A percentile compares a stretch with the other conserved stretches of the same genome.
phyloP scores from a whole-genome alignment of 2,329 filamentous ascomycete species.

The Talaromyces amestolkiae region DNA sequence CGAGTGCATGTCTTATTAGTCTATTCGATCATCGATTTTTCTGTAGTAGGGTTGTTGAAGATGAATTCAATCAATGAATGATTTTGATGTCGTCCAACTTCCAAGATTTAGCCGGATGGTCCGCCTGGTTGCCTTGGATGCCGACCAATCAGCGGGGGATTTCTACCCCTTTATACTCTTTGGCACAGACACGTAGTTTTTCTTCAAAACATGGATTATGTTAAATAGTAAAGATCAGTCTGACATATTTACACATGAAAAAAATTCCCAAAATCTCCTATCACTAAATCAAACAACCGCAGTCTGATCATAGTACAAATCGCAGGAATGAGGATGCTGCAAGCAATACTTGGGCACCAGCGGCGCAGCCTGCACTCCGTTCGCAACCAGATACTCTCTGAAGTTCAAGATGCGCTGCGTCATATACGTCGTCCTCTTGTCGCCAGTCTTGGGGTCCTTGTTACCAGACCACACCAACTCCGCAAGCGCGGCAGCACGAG shows the following conservation, averaged over 20 bases:
- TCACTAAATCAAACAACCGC: not conserved
- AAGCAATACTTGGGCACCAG: conserved; percentile 59
- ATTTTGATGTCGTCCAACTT: not conserved
- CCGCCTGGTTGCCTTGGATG: not conserved
- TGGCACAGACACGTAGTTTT: too few species aligned
- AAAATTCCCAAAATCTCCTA: not conserved
- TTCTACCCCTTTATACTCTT: not conserved
- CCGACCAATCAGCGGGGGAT: not conserved
- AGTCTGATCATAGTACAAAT: conserved; percentile 53
- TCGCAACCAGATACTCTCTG: conserved; percentile 58
- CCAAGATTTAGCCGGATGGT: not conserved
- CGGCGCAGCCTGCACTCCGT: conserved; percentile 51
- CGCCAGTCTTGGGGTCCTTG: conserved; percentile 45
- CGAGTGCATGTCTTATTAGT: not conserved
- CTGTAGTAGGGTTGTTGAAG: not conserved
- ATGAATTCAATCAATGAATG: not conserved
- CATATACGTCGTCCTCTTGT: conserved; percentile 53
- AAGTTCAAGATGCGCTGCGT: conserved; percentile 60
- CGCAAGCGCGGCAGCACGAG: conserved; percentile 55
- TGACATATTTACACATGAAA: conserved; percentile 8
- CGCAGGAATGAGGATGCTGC: conserved; percentile 58
- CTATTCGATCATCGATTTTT: not conserved
- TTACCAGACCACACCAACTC: conserved; percentile 59
- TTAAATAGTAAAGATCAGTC: conserved; percentile 1
- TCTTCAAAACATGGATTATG: not conserved